Percentiles rank a stretch among this genome's conserved stretches.
phyloP scores from a whole-genome alignment of 441 rosid genomes.

The Euphorbia celastroides region DNA sequence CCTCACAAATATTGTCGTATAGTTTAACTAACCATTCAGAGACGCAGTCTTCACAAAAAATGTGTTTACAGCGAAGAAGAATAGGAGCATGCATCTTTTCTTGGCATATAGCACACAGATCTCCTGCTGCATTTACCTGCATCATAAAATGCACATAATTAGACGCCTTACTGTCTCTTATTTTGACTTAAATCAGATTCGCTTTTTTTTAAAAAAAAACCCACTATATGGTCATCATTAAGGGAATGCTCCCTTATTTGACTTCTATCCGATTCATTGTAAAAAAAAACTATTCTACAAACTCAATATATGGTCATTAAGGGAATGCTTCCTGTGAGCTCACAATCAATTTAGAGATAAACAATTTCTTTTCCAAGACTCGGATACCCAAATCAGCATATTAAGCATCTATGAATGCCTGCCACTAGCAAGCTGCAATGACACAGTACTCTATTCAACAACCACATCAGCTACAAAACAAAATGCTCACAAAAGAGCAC shows the following conservation, averaged over 20 bases:
- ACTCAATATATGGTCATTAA: no score
- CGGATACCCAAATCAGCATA: not conserved
- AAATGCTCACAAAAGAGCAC: not conserved
- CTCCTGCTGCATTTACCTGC: constrained; percentile 74
- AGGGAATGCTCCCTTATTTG: not conserved
- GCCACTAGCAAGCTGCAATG: not conserved
- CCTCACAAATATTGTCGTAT: not conserved
- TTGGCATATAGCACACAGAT: constrained; percentile 71
- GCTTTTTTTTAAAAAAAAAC: not conserved
- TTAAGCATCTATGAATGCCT: not conserved
- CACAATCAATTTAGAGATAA: not conserved
- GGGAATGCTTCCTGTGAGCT: constrained; percentile 1
- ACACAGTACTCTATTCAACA: no score
- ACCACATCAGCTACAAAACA: not conserved
- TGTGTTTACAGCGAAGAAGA: constrained; percentile 64
- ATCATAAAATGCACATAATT: not conserved
- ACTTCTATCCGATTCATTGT: not conserved
- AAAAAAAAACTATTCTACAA: not conserved
- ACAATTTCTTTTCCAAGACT: not conserved
- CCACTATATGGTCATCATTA: no score
- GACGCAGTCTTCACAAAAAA: constrained; percentile 76
- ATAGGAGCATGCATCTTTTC: constrained; percentile 78
- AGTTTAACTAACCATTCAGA: constrained; percentile 55
- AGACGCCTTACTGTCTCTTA: not conserved
- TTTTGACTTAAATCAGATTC: not conserved